Percentiles rank a stretch among this genome's conserved stretches.
phyloP scores from a whole-genome alignment of 768 basidiomycete genomes.

The Xerocomus spinulosus region DNA sequence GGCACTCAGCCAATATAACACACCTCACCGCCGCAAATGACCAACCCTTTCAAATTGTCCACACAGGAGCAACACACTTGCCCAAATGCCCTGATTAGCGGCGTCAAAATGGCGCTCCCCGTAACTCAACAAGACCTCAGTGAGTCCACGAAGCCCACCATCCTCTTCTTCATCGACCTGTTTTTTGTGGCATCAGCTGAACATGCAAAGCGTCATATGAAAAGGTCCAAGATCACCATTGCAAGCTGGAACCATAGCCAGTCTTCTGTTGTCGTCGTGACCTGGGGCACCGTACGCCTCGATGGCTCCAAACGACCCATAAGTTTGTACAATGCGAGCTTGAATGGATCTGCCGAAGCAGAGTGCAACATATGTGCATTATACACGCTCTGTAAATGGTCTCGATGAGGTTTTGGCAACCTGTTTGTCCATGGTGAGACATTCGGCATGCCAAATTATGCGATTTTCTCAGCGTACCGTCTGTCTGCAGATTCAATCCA shows the following conservation, averaged over 20 bases:
- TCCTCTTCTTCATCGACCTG: constrained; percentile 81
- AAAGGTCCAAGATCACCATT: constrained; percentile 45
- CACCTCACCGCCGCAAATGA: neutral
- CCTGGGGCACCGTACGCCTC: constrained; percentile 71
- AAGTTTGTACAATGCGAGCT: constrained; percentile 91
- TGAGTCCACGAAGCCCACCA: constrained; percentile 65
- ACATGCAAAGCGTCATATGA: neutral
- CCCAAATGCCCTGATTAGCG: constrained; percentile 67
- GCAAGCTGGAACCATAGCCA: constrained; percentile 98
- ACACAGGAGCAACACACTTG: constrained; percentile 80
- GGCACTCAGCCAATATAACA: neutral
- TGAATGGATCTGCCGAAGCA: constrained; percentile 88
- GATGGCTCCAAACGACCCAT: constrained; percentile 88
- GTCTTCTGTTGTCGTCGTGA: constrained; percentile 92
- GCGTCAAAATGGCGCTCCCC: constrained; percentile 81
- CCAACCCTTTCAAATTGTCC: constrained; percentile 91
- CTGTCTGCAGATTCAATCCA: constrained; percentile 82
- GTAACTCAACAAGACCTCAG: constrained; percentile 72
- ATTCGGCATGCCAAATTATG: neutral
- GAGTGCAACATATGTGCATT: constrained; percentile 89
- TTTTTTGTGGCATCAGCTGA: constrained; percentile 5
- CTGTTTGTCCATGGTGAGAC: constrained; percentile 32
- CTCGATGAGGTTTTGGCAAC: constrained; percentile 67
- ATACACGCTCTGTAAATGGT: constrained; percentile 75
- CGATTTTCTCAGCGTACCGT: constrained; percentile 42